Evolutionary conservation across 2,329 filamentous ascomycete species (phyloP), one percentile per base, ranked within the genome.

Genomic region (Orbilia blumenaviensis): DNA sequence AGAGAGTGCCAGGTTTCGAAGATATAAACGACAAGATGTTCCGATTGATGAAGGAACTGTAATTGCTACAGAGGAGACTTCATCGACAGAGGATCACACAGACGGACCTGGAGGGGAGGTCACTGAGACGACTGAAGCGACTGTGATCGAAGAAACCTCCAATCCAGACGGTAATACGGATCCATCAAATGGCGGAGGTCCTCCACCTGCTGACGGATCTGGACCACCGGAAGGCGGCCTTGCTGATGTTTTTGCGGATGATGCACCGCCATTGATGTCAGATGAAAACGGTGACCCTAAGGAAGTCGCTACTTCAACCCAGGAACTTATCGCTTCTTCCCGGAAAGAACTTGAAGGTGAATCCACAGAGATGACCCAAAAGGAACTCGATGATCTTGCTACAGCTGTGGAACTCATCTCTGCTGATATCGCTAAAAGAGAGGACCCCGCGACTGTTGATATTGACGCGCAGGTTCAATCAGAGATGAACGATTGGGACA

Each of bases 11-110:
- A 18, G 63, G 25, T 66, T 52, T 23, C 48, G 23, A 34, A 44
- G 56, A 34, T 34, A 34, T n/a, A 69, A 69, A 27, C 18, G 66
- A 18, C 66, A 69, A 29, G 41, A 46, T 14, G 23, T 68, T 8
- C 1, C 32, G 7, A 0, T 68, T n/a, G 66, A 68, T 9, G 41
- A 27, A 16, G 66, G 38, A 3, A 38, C 42, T 16, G 18, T 50
- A 10, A 32, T 50, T 7, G 27, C 12, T 16, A 1, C n/a, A 3
- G 29, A 32, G 0, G 60, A 18, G n/a, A 23, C 14, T 3, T 1
- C 9, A 32, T 18, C 27, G 4, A 50, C 12, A 9, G 25, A 52
- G 18, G 38, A 29, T 36, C 7, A 10, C 27, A 50, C 46, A n/a
- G 5, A 44, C 41, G 14, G 41, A 44, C 32, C 6, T 2, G 32